Evolutionary conservation across 2,329 filamentous ascomycete genomes (phyloP).

Genomic region (Laburnicola sp.): DNA sequence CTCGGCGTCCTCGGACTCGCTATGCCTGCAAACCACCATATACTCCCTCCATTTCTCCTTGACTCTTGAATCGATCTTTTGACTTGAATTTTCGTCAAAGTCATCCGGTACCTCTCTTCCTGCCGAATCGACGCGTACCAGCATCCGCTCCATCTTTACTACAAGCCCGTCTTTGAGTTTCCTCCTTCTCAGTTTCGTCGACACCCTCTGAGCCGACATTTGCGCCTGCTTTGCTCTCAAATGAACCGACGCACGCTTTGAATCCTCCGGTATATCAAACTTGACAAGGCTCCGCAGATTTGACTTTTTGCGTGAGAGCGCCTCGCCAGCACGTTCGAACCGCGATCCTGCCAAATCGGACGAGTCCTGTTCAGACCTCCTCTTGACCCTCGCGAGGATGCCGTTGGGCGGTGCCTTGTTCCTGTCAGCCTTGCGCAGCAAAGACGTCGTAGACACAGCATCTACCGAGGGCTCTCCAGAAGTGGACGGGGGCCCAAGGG

Average conservation of each 20-base stretch:
- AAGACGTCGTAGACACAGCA: slow-evolving; percentile 41
- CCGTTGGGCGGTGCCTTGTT: slow-evolving; percentile 35
- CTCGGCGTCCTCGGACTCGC: slow-evolving; percentile 57
- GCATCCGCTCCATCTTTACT: slow-evolving; percentile 69
- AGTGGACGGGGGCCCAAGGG: slow-evolving; percentile 28
- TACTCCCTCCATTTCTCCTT: slow-evolving; percentile 69
- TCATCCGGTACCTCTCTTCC: slow-evolving; percentile 59
- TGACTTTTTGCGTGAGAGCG: slow-evolving; percentile 32
- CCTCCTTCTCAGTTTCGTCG: slow-evolving; percentile 43
- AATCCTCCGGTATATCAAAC: slow-evolving; percentile 49
- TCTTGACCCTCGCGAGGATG: slow-evolving; percentile 35
- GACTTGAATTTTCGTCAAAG: slow-evolving; percentile 65
- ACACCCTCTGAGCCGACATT: slow-evolving; percentile 41
- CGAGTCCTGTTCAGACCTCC: slow-evolving; percentile 28
- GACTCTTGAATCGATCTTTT: slow-evolving; percentile 60
- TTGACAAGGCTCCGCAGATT: slow-evolving; percentile 45
- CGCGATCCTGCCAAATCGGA: slow-evolving; percentile 15
- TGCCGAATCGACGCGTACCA: slow-evolving; percentile 63
- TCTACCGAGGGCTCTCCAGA: slow-evolving; percentile 38
- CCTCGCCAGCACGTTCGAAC: slow-evolving; percentile 10
- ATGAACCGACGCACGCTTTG: slow-evolving; percentile 43
- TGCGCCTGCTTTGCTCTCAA: slow-evolving; percentile 46
- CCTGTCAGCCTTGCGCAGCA: slow-evolving; percentile 42
- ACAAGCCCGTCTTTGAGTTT: slow-evolving; percentile 61
- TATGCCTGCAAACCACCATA: slow-evolving; percentile 63